A percentile compares a stretch with the other conserved stretches of the same genome.
Evolutionary conservation across 2,329 filamentous ascomycete species (phyloP).

Genomic region (Diatrype stigma): DNA sequence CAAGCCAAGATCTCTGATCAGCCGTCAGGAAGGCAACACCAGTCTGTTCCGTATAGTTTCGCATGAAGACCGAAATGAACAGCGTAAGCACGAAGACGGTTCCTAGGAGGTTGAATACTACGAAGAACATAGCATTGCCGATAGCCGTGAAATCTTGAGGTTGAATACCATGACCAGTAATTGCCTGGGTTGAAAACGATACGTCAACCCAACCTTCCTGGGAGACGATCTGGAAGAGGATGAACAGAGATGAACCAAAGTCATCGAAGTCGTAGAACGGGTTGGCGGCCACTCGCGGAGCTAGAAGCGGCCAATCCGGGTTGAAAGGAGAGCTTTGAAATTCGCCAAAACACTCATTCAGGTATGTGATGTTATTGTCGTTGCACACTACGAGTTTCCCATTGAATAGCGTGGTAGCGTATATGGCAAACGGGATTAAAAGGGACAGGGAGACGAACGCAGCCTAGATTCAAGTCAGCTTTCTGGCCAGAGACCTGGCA

Average conservation of each 20-base stretch:
- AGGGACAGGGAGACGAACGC: conserved; percentile 92
- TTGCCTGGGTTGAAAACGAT: conserved; percentile 78
- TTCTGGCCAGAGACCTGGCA: not conserved
- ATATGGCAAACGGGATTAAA: conserved; percentile 93
- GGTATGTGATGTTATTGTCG: conserved; percentile 54
- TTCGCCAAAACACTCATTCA: conserved; percentile 77
- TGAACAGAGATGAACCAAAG: conserved; percentile 89
- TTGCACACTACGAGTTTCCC: conserved; percentile 80
- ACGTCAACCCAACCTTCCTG: conserved; percentile 98
- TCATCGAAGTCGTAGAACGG: conserved; percentile 90
- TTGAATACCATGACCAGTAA: conserved; percentile 72
- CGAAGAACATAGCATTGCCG: conserved; percentile 90
- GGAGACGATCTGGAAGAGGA: conserved; percentile 96
- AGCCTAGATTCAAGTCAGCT: conserved; percentile 42
- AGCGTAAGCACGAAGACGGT: conserved; percentile 95
- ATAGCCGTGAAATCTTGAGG: conserved; percentile 65
- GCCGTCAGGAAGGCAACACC: conserved; percentile 93
- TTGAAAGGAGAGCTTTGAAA: conserved; percentile 72
- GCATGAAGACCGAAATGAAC: conserved; percentile 99
- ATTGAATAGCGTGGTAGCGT: conserved; percentile 88
- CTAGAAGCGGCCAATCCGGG: conserved; percentile 70
- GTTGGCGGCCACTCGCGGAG: conserved; percentile 77
- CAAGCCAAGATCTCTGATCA: conserved; percentile 95
- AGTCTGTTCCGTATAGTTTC: conserved; percentile 98
- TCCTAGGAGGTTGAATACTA: conserved; percentile 92